Evolutionary conservation across 2,329 filamentous ascomycete genomes (phyloP).

Genomic region (Trichoderma polysporum): DNA sequence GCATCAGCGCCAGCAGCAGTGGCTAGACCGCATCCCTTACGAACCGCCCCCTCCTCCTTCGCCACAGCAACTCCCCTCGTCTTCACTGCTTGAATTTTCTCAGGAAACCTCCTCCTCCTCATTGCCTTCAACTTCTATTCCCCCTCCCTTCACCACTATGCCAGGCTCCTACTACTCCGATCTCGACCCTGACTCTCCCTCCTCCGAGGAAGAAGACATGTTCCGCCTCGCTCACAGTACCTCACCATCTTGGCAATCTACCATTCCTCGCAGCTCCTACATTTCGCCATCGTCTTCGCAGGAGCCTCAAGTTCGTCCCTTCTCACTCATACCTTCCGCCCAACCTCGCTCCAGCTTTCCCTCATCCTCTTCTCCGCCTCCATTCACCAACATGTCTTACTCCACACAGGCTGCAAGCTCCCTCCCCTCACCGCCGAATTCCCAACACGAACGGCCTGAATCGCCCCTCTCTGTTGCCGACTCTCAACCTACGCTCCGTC

Average conservation of each 20-base stretch:
- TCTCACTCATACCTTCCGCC: conserved; percentile 21
- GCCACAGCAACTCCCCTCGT: not conserved
- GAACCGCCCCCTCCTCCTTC: not conserved
- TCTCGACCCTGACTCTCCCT: not conserved
- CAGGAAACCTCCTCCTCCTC: not conserved
- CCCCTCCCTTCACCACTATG: not conserved
- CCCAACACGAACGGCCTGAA: conserved; percentile 9
- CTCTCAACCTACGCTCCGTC: conserved; percentile 18
- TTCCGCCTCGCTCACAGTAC: conserved; percentile 1
- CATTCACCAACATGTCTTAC: conserved; percentile 6
- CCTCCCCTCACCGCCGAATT: conserved; percentile 28
- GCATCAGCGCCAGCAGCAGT: conserved; percentile 9
- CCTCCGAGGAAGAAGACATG: conserved; percentile 14
- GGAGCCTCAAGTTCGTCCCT: not conserved
- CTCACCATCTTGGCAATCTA: not conserved
- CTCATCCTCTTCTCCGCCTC: conserved; percentile 1
- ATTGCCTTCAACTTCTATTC: not conserved
- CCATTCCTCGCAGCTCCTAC: not conserved
- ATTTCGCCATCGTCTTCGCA: not conserved
- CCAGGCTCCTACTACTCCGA: conserved; percentile 1
- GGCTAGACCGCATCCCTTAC: not conserved
- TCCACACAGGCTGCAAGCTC: conserved; percentile 17
- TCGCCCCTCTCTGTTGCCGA: conserved; percentile 13
- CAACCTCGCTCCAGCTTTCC: conserved; percentile 3
- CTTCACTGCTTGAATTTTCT: not conserved